phyloP scores from a whole-genome alignment of 495 filamentous ascomycete genomes.

The Hypoxylon crocopeplum region DNA sequence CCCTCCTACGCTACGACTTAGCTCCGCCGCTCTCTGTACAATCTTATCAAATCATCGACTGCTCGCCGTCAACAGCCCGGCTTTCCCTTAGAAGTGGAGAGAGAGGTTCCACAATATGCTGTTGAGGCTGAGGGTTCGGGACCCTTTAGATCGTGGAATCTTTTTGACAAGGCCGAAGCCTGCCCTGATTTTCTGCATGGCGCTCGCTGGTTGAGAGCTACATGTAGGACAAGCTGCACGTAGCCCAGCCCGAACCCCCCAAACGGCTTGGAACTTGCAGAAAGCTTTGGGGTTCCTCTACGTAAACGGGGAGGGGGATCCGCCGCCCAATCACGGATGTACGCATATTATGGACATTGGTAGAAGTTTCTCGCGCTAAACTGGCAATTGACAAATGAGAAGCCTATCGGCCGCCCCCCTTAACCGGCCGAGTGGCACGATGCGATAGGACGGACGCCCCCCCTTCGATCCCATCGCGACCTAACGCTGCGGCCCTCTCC shows the following conservation, averaged over 20 bases:
- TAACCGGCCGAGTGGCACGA: constrained; percentile 26
- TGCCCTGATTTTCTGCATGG: constrained; percentile 20
- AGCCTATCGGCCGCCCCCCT: constrained; percentile 4
- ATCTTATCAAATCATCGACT: constrained; percentile 12
- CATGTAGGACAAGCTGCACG: too few relatives aligned
- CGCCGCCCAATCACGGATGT: constrained; percentile 23
- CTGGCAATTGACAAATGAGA: constrained; percentile 24
- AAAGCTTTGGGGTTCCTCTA: not conserved
- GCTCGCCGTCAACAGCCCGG: constrained; percentile 11
- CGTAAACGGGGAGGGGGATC: not conserved
- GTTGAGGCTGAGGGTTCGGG: constrained; percentile 17
- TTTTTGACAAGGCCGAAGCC: constrained; percentile 13
- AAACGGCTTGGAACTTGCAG: not conserved
- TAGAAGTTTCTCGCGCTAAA: not conserved
- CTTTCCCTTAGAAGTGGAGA: constrained; percentile 1
- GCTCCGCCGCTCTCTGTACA: not conserved
- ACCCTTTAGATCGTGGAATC: too few relatives aligned
- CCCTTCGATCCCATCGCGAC: constrained; percentile 16
- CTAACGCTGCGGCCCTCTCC: constrained; percentile 15
- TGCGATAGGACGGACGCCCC: constrained; percentile 29
- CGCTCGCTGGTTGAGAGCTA: constrained; percentile 16
- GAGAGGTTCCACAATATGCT: constrained; percentile 7
- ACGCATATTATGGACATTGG: not conserved
- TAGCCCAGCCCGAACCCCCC: constrained; percentile 8
- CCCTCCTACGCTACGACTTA: constrained; percentile 9